phyloP scores from a whole-genome alignment of 495 filamentous ascomycete genomes.

The Lasiosphaeris hirsuta region DNA sequence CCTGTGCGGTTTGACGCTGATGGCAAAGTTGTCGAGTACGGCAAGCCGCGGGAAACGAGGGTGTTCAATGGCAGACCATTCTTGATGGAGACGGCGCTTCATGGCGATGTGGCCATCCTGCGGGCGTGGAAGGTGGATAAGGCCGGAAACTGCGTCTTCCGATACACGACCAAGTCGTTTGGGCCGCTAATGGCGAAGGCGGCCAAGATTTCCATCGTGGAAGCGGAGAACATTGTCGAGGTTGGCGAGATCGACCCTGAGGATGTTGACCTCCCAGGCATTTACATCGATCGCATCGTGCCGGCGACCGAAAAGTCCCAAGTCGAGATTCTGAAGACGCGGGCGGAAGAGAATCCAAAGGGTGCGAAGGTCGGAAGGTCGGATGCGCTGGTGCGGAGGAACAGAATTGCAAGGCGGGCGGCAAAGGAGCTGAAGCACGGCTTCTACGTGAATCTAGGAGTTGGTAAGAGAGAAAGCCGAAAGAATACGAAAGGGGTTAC shows the following conservation, averaged over 20 bases:
- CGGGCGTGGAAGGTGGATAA: conserved; percentile 63
- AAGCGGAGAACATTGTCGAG: conserved; percentile 66
- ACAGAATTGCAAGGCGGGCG: conserved; percentile 57
- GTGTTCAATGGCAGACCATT: conserved; percentile 57
- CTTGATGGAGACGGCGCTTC: conserved; percentile 61
- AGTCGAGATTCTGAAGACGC: conserved; percentile 55
- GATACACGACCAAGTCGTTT: conserved; percentile 61
- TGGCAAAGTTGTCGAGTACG: conserved; percentile 52
- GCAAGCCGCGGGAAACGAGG: conserved; percentile 54
- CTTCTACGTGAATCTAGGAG: conserved; percentile 65
- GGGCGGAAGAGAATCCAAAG: conserved; percentile 26
- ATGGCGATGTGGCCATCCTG: conserved; percentile 61
- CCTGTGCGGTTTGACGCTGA: conserved; percentile 51
- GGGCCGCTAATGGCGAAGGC: conserved; percentile 60
- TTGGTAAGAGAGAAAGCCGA: conserved; percentile 32
- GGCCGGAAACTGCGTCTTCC: conserved; percentile 61
- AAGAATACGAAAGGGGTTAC: background rate
- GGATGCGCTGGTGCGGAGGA: conserved; percentile 41
- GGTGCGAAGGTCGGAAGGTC: conserved; percentile 17
- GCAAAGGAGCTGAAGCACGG: conserved; percentile 62
- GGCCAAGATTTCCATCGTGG: conserved; percentile 59
- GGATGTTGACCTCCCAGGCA: conserved; percentile 58
- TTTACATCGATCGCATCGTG: conserved; percentile 62
- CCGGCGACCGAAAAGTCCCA: conserved; percentile 51
- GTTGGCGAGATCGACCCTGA: conserved; percentile 56